Base-by-base conservation (phyloP, 1,284 basidiomycete species). In the Rhodotorula glutinis region DNA sequence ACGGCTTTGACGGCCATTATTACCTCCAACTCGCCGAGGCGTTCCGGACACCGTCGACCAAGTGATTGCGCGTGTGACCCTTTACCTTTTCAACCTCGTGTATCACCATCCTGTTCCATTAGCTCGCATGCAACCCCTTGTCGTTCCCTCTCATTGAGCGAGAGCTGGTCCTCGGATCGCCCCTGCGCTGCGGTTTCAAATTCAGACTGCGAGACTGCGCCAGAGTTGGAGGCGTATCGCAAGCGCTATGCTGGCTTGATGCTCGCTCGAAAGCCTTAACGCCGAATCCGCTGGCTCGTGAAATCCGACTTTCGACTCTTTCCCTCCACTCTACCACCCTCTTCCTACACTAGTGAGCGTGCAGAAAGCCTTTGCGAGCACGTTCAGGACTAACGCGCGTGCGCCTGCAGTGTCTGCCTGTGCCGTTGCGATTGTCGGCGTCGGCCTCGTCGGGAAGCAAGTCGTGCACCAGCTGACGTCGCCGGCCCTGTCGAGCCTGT, bases 361-460 rank as follows among this genome's bases (percentile, higher is more conserved):
- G 43, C 5, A 7, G 43, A 21, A 23, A 25, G 30, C n/a, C 33
- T 40, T 29, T 17, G 29, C 29, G 8, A 46, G n/a, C 17, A 46
- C 21, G 21, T 19, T 19, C 44, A 19, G 9, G 44, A 23, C 46
- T 47, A 21, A 47, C 21, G 21, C 13, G 17, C 9, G 23, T 10
- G 46, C 21, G 27, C 23, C 1, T 27, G n/a, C 49, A 54, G 57
- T 63, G 62, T 58, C 62, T 19, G 27, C 62, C 16, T 52, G 44
- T 40, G 33, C 51, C 27, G 68, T 70, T 38, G 66, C 63, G 8
- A 56, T 68, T 54, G 66, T 95, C 67, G 92, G 92, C 67, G 84
- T 91, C 53, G 92, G 92, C 19, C 88, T 92, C 63, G 93, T 96
- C 57, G 93, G 93, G 54, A 83, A 85, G 53, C 90, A 92, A 29